Conservation (phyloP, 257 asterid species). For the Thymus quinquecostatus region DNA sequence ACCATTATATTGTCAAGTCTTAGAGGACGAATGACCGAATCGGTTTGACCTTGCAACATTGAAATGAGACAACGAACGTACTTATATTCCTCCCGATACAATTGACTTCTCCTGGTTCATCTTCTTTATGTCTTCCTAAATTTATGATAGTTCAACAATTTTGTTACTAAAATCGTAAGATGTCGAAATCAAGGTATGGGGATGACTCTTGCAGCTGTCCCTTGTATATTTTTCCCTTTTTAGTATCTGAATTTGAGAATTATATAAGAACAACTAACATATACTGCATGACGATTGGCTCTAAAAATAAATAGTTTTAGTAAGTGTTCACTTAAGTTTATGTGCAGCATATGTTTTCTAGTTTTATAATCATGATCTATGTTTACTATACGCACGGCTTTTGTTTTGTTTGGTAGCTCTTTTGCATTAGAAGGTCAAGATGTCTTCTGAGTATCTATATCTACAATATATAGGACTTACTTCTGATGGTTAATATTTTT, state of each 20-base stretch:
- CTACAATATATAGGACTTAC: not conserved
- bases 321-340: not conserved
- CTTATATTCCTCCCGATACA: too few species aligned
- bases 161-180: not conserved
- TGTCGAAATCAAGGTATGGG: not conserved
- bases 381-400: not conserved
- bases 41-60: too few species aligned
- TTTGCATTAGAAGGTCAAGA: not conserved
- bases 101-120: not conserved
- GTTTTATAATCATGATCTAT: constrained; percentile 11
- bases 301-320: not conserved
- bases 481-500: constrained; percentile 25
- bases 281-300: constrained; percentile 3
- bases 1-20: too few species aligned
- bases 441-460: not conserved
- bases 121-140: not conserved
- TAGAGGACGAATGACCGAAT: too few species aligned
- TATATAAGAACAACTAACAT: not conserved
- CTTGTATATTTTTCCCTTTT: not conserved
- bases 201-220: not conserved
- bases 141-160: not conserved
- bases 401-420: not conserved
- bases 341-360: not conserved
- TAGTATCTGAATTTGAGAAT: not conserved
- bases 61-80: too few species aligned